Base-by-base conservation (phyloP, 805 yeast genomes). In the Lipomyces mesembrius region DNA sequence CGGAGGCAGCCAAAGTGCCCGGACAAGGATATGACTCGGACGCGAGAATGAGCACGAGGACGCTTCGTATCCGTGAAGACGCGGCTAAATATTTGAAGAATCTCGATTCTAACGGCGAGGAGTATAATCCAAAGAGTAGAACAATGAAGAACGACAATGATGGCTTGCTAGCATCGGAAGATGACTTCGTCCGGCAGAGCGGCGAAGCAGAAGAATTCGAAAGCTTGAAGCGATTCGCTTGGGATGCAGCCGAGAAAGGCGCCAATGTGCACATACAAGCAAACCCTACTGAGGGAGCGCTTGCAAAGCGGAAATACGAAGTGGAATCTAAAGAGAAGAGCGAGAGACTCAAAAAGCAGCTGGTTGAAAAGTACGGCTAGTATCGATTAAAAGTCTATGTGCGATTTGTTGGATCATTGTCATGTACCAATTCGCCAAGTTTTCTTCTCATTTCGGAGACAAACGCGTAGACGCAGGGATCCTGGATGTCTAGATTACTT, bases 21-120 rank as follows among this genome's bases (percentile, higher is more conserved):
- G 65, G 17, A 49, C 75, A 43, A 72, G 74, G 59, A 63, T 70
- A 53, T 73, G 75, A 62, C 54, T 39, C 66, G 12, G 54, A 58
- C 53, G 61, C 72, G 67, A 71, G 80, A 80, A 71, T 79, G 78
- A 71, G 76, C 78, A 59, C 68, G 77, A 80, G 79, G 61, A 76
- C 84, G 8, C 83, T 89, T 0, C 78, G 97, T 59, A 85, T 89
- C 39, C 75, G 93, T 62, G 89, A 87, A 68, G 97, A 92, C 74
- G 86, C 86, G 52, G 96, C 97, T n/a, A 77, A 85, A 69, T 86
- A 91, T 80, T 74, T 85, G 72, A 79, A 85, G 74, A 82, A 87
- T 56, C 77, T 85, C 11, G 79, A 82, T 68, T 74, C 82, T 0
- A 83, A 81, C 7, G 80, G 82, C 27, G 84, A 84, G 72, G 86